Evolutionary conservation across 129 eudicot genomes (phyloP), one percentile per base, ranked within the genome.

Genomic region (Arctium lappa): DNA sequence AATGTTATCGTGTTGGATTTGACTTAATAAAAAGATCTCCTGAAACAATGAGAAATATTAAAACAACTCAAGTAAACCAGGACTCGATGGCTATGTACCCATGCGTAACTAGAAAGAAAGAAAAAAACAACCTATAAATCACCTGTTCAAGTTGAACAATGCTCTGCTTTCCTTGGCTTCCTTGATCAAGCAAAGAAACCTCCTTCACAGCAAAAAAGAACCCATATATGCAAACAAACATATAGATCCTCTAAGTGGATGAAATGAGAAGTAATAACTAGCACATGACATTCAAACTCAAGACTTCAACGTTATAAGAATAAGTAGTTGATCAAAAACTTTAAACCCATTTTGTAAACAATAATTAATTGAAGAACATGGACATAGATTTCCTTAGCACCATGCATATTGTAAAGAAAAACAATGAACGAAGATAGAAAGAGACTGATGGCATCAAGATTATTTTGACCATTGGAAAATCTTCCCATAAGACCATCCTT

Each of bases 161-260:
- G 77, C 94, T 81, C 79, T 94, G 95, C 84, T 85, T 88, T 81
- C 94, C 95, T 77, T 89, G 92, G 73, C 78, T 84, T 63, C 93
- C 95, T 83, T 90, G 93, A 74, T 94, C 92, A 76, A 89, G 91
- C 86, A 90, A 87, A 70, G 95, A 94, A 46, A 92, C 97, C 85
- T 94, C 98, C 89, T 94, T 94, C 39, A 94, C 98, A 53, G 98
- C 97, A 84, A 94, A 92, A 87, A 92, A 92, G 81, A 88, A 84
- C 29, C 97, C 98, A 77, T 86, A 86, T 73, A 97, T 94, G 95
- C 88, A 87, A 69, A 69, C 15, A 73, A 76, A 73, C 34, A 63
- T 34, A 66, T 38, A 79, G 48, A 16, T 37, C 77, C 81, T 68
- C 30, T 77, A 83, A 72, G 50, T n/a, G 36, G 53, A 65, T 65